Evolutionary conservation across 1,284 basidiomycete species (phyloP).

Genomic region (Sutorius eximius): DNA sequence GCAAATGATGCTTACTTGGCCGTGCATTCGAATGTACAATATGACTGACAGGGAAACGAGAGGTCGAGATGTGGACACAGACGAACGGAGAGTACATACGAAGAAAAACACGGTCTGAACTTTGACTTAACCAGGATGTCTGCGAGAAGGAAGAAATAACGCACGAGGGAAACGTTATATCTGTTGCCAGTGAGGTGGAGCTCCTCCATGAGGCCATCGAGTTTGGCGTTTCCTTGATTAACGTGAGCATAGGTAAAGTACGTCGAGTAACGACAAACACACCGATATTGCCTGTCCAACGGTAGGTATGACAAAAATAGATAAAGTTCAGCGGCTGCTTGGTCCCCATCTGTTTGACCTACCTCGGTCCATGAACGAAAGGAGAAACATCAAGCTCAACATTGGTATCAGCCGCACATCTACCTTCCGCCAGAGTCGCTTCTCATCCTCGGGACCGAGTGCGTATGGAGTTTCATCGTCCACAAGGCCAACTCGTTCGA

Average conservation of each 20-base stretch:
- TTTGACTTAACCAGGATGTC: background rate
- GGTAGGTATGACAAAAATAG: background rate
- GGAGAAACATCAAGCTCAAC: slow-evolving; percentile 60
- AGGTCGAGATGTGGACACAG: background rate
- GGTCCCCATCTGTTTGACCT: slow-evolving; percentile 5
- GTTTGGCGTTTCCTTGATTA: slow-evolving; percentile 57
- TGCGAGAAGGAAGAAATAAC: slow-evolving; percentile 5
- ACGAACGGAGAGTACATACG: slow-evolving; percentile 39
- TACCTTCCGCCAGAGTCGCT: slow-evolving; percentile 26
- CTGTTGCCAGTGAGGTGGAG: slow-evolving; percentile 55
- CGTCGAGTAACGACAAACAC: slow-evolving; percentile 2
- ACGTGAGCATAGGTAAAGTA: background rate
- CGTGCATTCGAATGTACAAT: slow-evolving; percentile 36
- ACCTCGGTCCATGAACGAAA: slow-evolving; percentile 68
- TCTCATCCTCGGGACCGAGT: slow-evolving; percentile 5
- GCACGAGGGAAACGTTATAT: slow-evolving; percentile 66
- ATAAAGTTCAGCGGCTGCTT: background rate
- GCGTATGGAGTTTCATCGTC: background rate
- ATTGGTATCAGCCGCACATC: slow-evolving; percentile 66
- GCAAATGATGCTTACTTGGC: slow-evolving; percentile 21
- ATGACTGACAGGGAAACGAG: slow-evolving; percentile 12
- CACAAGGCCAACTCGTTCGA: background rate
- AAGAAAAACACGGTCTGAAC: slow-evolving; percentile 68
- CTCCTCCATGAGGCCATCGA: slow-evolving; percentile 57
- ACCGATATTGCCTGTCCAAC: slow-evolving; percentile 56